A percentile compares a stretch with the other conserved stretches of the same genome.
These are phyloP conservation scores for Nadsonia commutata DNA, from an alignment of 1,139 yeast species.

Conservation along the genomic window DNA sequence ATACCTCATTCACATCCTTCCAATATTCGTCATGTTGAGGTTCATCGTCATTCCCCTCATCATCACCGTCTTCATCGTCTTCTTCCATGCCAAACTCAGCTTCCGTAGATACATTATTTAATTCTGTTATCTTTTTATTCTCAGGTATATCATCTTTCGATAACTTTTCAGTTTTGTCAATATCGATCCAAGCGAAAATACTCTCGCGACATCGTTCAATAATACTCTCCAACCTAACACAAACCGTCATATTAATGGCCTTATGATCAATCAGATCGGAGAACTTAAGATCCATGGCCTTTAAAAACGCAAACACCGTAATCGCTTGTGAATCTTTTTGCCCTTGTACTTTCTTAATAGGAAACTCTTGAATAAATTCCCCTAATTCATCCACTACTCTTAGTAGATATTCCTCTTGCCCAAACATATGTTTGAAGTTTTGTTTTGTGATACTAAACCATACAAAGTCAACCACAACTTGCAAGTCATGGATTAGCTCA, in stretches of 20 bases:
- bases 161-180: background rate
- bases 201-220: background rate
- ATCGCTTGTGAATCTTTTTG: background rate
- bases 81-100: background rate
- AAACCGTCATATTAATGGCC: background rate
- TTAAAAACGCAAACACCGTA: background rate
- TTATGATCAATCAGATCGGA: background rate
- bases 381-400: background rate
- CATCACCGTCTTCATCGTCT: background rate
- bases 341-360: background rate
- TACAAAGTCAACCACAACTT: background rate
- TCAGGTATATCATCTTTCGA: background rate
- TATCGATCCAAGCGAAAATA: background rate
- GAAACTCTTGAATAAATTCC: background rate
- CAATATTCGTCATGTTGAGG: background rate
- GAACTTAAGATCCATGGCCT: background rate
- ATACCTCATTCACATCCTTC: background rate
- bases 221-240: background rate
- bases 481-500: background rate
- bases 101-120: background rate
- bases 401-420: background rate
- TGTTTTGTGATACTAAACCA: background rate
- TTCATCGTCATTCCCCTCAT: background rate
- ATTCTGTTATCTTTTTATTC: background rate
- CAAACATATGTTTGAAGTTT: background rate